phyloP scores from a whole-genome alignment of 2,329 filamentous ascomycete species.

The Lomentospora prolificans region DNA sequence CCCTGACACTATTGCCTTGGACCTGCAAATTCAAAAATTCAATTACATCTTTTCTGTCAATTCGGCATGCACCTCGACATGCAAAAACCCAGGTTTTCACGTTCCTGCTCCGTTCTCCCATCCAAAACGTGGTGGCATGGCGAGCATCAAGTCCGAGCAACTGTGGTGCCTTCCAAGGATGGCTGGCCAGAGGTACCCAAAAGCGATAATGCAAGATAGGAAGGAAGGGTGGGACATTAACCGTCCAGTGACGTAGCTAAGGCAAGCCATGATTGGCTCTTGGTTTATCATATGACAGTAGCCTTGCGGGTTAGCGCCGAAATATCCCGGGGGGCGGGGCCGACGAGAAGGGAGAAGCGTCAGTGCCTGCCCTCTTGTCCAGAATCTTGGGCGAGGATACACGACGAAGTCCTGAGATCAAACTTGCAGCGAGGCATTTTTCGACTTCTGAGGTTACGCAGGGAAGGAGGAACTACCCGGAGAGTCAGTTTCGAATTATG shows the following conservation, averaged over 20 bases:
- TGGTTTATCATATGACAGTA: background rate
- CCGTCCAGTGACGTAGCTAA: background rate
- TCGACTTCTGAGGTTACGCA: background rate
- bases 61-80: background rate
- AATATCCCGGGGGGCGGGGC: background rate
- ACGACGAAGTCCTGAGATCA: background rate
- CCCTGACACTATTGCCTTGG: no score
- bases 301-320: constrained; percentile 1
- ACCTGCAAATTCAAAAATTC: no score
- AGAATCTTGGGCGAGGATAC: background rate
- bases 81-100: background rate
- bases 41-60: background rate
- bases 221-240: background rate
- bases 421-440: background rate
- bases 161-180: no score
- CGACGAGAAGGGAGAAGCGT: background rate
- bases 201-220: background rate
- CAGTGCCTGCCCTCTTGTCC: background rate
- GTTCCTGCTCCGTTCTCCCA: background rate
- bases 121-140: no score
- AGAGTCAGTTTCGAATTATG: background rate
- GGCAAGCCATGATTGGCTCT: background rate
- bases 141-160: no score
- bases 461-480: background rate
- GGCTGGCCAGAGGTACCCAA: no score